A percentile compares a stretch with the other conserved stretches of the same genome.
These are phyloP conservation scores for Fimicolochytrium jonesii DNA, from an alignment of 192 early-diverging fungal species.

Conservation along the genomic window DNA sequence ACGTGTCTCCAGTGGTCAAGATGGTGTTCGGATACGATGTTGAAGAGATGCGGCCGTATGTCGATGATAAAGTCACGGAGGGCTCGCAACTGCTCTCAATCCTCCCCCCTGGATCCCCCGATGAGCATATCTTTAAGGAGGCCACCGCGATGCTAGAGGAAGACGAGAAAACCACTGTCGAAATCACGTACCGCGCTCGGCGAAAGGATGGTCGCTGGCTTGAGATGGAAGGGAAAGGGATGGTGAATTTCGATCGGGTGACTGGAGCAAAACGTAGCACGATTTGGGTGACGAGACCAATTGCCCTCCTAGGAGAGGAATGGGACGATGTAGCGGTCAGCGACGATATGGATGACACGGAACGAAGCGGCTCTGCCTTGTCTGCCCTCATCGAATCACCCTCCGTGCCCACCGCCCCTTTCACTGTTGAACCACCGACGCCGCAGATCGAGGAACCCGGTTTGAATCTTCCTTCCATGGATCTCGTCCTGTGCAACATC, in stretches of 20 bases:
- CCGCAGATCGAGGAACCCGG: neutral
- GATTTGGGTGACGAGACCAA: conserved; percentile 75
- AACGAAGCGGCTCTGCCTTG: neutral
- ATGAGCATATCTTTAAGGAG: conserved; percentile 57
- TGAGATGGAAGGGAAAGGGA: conserved; percentile 81
- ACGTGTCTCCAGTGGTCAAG: conserved; percentile 66
- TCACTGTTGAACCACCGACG: neutral
- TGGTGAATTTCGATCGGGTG: conserved; percentile 69
- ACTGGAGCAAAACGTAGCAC: conserved; percentile 62
- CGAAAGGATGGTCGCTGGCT: conserved; percentile 52
- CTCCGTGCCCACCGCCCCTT: too few relatives aligned
- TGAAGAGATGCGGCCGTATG: conserved; percentile 23
- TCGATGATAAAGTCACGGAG: conserved; percentile 36
- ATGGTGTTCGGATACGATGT: conserved; percentile 64
- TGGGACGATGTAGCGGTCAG: conserved; percentile 34
- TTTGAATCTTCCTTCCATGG: conserved; percentile 6
- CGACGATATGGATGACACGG: conserved; percentile 18
- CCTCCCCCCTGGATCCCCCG: conserved; percentile 43
- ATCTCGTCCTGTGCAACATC: conserved; percentile 67
- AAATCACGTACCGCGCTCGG: conserved; percentile 57
- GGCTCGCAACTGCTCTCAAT: conserved; percentile 34
- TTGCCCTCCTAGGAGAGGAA: conserved; percentile 40
- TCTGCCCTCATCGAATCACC: conserved; percentile 9
- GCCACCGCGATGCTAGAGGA: conserved; percentile 52
- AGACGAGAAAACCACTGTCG: conserved; percentile 60